Conservation (phyloP, 1,284 basidiomycete genomes). For the Cystobasidiaceae sp. region DNA sequence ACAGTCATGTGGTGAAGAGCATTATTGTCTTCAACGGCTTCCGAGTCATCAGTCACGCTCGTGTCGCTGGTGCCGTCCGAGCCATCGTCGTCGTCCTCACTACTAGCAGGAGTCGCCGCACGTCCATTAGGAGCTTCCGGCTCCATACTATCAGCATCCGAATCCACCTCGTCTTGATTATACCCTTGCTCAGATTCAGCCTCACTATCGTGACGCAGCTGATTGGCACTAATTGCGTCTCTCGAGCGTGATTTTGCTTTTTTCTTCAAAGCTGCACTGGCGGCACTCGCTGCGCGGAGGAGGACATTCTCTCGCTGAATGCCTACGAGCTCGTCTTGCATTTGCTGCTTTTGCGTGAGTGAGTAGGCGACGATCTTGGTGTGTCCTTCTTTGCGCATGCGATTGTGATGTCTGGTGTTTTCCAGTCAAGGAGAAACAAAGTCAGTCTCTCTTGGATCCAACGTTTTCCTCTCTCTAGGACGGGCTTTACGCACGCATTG, state of each 20-base stretch:
- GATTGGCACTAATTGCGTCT: slow-evolving; percentile 17
- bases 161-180: slow-evolving; percentile 45
- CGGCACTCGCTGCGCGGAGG: slow-evolving; percentile 38
- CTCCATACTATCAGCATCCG: slow-evolving; percentile 29
- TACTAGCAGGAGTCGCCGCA: slow-evolving; percentile 27
- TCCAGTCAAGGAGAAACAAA: no score
- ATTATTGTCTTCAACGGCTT: slow-evolving; percentile 51
- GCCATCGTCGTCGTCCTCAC: slow-evolving; percentile 37
- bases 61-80: slow-evolving; percentile 31
- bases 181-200: slow-evolving; percentile 36
- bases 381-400: slow-evolving; percentile 87
- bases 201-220: slow-evolving; percentile 18
- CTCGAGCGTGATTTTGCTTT: slow-evolving; percentile 28
- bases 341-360: slow-evolving; percentile 72
- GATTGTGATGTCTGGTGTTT: slow-evolving; percentile 70
- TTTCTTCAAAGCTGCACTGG: slow-evolving; percentile 51
- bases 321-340: slow-evolving; percentile 55
- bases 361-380: slow-evolving; percentile 94
- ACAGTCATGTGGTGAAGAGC: slow-evolving; percentile 49
- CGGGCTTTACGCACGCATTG: slow-evolving; percentile 61
- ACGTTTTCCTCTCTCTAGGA: no score
- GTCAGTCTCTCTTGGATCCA: no score
- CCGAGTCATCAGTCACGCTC: slow-evolving; percentile 34
- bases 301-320: slow-evolving; percentile 68
- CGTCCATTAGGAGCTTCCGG: slow-evolving; percentile 43